Evolutionary conservation across 2,329 filamentous ascomycete genomes (phyloP).

Genomic region (Ceratocystis harringtonii): DNA sequence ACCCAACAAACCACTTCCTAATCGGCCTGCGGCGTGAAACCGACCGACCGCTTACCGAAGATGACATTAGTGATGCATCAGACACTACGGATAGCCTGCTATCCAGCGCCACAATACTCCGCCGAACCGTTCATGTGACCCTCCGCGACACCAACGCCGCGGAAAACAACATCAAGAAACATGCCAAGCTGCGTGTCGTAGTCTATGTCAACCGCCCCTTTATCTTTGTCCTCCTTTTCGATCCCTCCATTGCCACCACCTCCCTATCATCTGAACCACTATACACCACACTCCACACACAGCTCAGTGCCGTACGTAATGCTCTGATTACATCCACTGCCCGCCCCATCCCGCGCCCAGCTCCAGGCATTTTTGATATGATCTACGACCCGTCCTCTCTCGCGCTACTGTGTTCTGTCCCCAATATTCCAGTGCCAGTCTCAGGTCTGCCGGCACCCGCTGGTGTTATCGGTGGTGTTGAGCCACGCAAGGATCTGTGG

Average conservation of each 20-base stretch:
- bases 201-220: constrained; percentile 63
- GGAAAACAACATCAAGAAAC: constrained; percentile 29
- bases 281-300: constrained; percentile 45
- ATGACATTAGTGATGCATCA: constrained; percentile 23
- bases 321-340: constrained; percentile 41
- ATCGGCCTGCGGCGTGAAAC: constrained; percentile 54
- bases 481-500: constrained; percentile 30
- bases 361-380: constrained; percentile 39
- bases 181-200: constrained; percentile 45
- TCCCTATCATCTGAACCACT: constrained; percentile 40
- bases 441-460: constrained; percentile 18
- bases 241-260: constrained; percentile 38
- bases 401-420: constrained; percentile 47
- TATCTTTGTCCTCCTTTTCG: constrained; percentile 62
- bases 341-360: constrained; percentile 40
- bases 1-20: constrained; percentile 38
- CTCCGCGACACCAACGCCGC: constrained; percentile 27
- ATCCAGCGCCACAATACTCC: constrained; percentile 19
- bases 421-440: constrained; percentile 44
- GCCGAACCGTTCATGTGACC: constrained; percentile 22
- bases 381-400: constrained; percentile 44
- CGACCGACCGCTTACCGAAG: constrained; percentile 30
- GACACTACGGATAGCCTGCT: constrained; percentile 32
- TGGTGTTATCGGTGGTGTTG: constrained; percentile 7
- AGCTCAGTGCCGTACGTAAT: constrained; percentile 44